Base-by-base conservation (phyloP, 208 protist genomes). In the Acanthamoeba sp. region DNA sequence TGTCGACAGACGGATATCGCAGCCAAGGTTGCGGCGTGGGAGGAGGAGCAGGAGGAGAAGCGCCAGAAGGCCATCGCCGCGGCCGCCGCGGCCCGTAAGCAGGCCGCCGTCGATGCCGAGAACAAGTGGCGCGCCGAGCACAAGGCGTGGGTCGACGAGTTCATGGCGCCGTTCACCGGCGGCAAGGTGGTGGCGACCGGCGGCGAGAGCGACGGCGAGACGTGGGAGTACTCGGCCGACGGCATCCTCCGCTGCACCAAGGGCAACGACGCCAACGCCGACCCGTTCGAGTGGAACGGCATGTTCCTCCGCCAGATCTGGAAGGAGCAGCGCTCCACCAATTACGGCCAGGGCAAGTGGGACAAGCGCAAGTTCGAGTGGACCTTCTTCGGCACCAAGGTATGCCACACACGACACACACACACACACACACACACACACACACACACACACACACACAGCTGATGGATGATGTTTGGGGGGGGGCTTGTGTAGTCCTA, bases 221-320 rank as follows among this genome's bases (percentile, higher is more conserved):
- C 59, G 24, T 66, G 59, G 59, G 59, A 66, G 59, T 66, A 66
- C 59, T 66, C 59, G 59, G 59, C 59, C 59, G 59, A 66, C n/a
- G 59, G 59, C 59, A 66, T 18, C n/a, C 59, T 66, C 59, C 59
- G 59, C 59, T 66, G 59, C 59, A 22, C n/a, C n/a, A 66, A 66
- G 59, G 59, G 59, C 59, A 66, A 66, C 59, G 59, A 66, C 59
- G n/a, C 24, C 59, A 29, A 66, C 59, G n/a, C 24, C 59, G 59
- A 66, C 59, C 59, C 59, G 10, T 66, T 66, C 59, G 24, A n/a
- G n/a, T 66, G 59, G 59, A 66, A 66, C 59, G 59, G 59, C 59
- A 24, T 66, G 59, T 66, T 32, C n/a, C 59, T 66, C 10, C 24
- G 24, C 10, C 59, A 66, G 59, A 18, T 66, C 10, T 66, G 59